phyloP scores from a whole-genome alignment of 73 alveolate genomes.

The Stentor roeselii region DNA sequence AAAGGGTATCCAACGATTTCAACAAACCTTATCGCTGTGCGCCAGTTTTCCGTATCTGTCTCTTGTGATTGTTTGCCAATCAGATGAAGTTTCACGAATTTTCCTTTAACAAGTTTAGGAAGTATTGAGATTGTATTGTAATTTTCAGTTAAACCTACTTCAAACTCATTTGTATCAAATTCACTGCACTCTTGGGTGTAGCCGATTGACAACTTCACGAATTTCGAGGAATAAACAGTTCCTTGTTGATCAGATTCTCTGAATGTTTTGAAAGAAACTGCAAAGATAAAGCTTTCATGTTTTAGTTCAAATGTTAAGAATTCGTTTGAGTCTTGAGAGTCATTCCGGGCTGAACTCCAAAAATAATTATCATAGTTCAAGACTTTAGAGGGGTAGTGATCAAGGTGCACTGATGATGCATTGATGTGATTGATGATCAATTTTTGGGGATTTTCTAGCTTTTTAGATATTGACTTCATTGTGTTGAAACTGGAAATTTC shows the following conservation, averaged over 20 bases:
- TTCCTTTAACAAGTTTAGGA: neutral
- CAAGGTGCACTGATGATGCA: neutral
- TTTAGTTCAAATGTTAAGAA: neutral
- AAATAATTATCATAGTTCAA: neutral
- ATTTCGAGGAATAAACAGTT: neutral
- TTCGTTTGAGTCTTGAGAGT: neutral
- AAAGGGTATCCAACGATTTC: neutral
- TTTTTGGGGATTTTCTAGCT: neutral
- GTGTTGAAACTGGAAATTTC: too few relatives aligned
- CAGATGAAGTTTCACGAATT: neutral
- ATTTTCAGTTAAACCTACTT: neutral
- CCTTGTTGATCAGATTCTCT: conserved; percentile 11
- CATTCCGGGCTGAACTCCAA: conserved; percentile 2
- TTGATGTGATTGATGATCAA: too few relatives aligned
- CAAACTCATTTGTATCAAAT: neutral
- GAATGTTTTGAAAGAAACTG: neutral
- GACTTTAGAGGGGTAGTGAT: neutral
- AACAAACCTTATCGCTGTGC: neutral
- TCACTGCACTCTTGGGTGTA: neutral
- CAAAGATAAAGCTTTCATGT: neutral
- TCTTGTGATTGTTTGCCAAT: neutral
- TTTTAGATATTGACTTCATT: neutral
- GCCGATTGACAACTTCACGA: neutral
- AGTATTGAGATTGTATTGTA: neutral
- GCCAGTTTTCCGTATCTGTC: neutral